Evolutionary conservation across 495 filamentous ascomycete genomes (phyloP).

Genomic region (Cairneyella variabilis): DNA sequence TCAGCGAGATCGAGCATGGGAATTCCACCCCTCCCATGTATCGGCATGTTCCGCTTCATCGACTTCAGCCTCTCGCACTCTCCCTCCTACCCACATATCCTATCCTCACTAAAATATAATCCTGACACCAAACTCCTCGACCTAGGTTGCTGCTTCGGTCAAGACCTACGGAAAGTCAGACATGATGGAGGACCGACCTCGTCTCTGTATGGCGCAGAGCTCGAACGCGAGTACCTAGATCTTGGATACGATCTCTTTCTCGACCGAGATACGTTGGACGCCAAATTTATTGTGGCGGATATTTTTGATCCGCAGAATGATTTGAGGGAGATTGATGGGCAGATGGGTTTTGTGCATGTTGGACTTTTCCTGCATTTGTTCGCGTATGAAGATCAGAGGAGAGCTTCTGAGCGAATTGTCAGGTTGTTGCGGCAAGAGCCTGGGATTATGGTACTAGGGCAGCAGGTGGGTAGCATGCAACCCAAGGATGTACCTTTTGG

Average conservation of each 20-base stretch:
- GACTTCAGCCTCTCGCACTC: not conserved
- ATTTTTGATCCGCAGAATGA: conserved; percentile 22
- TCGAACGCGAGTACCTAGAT: conserved; percentile 43
- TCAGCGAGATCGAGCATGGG: conserved; percentile 12
- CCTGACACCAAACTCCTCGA: conserved; percentile 28
- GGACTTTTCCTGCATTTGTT: conserved; percentile 34
- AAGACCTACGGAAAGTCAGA: conserved; percentile 45
- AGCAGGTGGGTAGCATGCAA: conserved; percentile 22
- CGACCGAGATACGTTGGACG: conserved; percentile 25
- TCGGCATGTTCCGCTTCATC: conserved; percentile 11
- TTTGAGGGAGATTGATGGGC: conserved; percentile 15
- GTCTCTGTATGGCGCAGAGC: conserved; percentile 46
- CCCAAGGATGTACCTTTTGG: conserved; percentile 4
- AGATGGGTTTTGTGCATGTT: conserved; percentile 28
- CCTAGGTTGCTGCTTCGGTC: conserved; percentile 37
- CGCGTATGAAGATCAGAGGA: conserved; percentile 29
- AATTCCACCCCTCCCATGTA: conserved; percentile 15
- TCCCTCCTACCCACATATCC: conserved; percentile 10
- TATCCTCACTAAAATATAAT: conserved; percentile 14
- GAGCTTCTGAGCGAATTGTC: conserved; percentile 29
- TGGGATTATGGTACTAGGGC: conserved; percentile 23
- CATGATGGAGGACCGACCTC: conserved; percentile 38
- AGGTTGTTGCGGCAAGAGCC: conserved; percentile 27
- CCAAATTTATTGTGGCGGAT: conserved; percentile 17
- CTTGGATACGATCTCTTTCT: conserved; percentile 41